Evolutionary conservation across 2,329 filamentous ascomycete species (phyloP).

Genomic region (Paecilomyces variotii): DNA sequence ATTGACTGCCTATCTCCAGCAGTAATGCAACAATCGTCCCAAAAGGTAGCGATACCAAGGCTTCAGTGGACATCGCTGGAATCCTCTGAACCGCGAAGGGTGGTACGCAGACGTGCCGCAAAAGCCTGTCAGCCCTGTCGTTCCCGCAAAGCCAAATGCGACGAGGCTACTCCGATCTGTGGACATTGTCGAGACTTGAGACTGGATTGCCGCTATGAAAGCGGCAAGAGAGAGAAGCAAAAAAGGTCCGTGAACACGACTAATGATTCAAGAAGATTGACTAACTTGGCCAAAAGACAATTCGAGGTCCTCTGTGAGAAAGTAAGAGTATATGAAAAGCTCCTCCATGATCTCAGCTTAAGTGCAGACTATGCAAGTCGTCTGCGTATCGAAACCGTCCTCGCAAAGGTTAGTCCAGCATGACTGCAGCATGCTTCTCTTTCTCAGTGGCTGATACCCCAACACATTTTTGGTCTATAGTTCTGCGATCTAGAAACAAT

Average conservation of each 20-base stretch:
- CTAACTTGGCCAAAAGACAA: not conserved
- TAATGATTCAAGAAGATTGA: not conserved
- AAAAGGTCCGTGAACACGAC: not conserved
- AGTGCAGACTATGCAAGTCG: not conserved
- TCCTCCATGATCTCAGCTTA: not conserved
- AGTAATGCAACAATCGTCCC: not conserved
- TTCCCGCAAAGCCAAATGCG: not conserved
- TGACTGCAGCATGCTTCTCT: not conserved
- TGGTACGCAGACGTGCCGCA: not conserved
- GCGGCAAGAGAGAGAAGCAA: not conserved
- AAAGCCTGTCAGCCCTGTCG: not conserved
- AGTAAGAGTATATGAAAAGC: not conserved
- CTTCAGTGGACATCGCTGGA: not conserved
- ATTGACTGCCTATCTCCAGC: not conserved
- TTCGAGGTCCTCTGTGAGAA: not conserved
- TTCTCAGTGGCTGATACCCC: not conserved
- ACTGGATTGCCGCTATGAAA: not conserved
- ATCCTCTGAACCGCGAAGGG: not conserved
- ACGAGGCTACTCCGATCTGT: not conserved
- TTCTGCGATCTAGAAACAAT: not conserved
- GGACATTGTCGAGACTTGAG: not conserved
- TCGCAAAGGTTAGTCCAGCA: not conserved
- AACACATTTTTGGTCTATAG: not conserved
- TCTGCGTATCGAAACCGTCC: not conserved
- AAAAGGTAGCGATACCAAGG: not conserved